Evolutionary conservation across 176 grass and related monocot genomes (phyloP).

Genomic region (Avena eriantha): DNA sequence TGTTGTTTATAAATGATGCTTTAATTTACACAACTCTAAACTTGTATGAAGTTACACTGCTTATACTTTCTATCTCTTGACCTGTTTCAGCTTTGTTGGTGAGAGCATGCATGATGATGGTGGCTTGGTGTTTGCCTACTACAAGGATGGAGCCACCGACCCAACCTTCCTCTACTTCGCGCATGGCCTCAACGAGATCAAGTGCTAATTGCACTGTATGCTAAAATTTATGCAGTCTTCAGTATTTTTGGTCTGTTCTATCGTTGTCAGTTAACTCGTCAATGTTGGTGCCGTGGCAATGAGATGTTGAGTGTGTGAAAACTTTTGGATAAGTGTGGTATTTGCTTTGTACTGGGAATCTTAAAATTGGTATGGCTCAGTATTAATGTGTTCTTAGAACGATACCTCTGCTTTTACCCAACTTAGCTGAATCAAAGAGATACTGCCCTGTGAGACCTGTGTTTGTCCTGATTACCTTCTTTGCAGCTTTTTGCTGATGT

Average conservation of each 20-base stretch:
- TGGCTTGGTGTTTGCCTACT: constrained; percentile 78
- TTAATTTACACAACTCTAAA: too few species aligned
- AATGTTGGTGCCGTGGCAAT: constrained; percentile 30
- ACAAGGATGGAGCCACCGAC: constrained; percentile 73
- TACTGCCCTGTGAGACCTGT: too few species aligned
- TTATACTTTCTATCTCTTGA: too few species aligned
- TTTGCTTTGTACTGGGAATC: neutral
- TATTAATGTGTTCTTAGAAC: neutral
- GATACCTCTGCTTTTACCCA: too few species aligned
- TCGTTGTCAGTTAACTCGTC: constrained; percentile 12
- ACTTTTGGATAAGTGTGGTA: constrained; percentile 12
- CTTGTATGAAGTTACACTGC: too few species aligned
- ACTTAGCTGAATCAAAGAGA: too few species aligned
- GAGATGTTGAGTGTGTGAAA: constrained; percentile 10
- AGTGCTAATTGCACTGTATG: constrained; percentile 58
- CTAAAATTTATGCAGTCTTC: neutral
- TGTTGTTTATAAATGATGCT: too few species aligned
- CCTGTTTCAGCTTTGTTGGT: constrained; percentile 72
- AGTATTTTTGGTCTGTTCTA: constrained; percentile 46
- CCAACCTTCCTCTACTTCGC: constrained; percentile 91
- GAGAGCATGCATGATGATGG: constrained; percentile 92
- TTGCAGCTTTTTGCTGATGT: too few species aligned
- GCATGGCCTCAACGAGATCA: constrained; percentile 76
- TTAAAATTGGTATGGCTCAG: constrained; percentile 11
- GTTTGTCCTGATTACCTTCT: too few species aligned